These are phyloP conservation scores for Silene coronaria DNA, from an alignment of 179 eudicot species.

Conservation along the genomic window DNA sequence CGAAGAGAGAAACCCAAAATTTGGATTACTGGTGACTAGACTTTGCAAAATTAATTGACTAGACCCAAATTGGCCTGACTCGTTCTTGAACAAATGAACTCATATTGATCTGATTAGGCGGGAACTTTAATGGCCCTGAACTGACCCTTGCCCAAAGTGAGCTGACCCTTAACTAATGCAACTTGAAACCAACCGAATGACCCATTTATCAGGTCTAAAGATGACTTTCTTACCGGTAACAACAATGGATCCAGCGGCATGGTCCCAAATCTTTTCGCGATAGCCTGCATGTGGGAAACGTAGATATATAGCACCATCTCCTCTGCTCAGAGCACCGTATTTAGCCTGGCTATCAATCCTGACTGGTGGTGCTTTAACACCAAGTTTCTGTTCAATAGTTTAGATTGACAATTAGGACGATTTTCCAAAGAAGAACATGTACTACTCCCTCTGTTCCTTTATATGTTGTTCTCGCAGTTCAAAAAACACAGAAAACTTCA, in stretches of 20 bases:
- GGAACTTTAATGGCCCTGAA: neutral
- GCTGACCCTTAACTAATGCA: neutral
- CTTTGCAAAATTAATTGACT: neutral
- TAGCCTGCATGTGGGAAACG: constrained; percentile 94
- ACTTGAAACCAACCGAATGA: no score
- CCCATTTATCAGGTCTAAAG: neutral
- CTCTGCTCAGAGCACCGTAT: constrained; percentile 92
- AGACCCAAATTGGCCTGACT: neutral
- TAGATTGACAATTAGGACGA: constrained; percentile 4
- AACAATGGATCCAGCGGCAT: constrained; percentile 92
- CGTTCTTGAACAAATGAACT: neutral
- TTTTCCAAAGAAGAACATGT: neutral
- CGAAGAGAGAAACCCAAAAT: neutral
- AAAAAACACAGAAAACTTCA: neutral
- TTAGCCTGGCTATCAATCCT: constrained; percentile 99
- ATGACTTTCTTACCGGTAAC: constrained; percentile 55
- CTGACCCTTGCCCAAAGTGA: neutral
- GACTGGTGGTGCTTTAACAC: constrained; percentile 95
- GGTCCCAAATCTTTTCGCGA: constrained; percentile 97
- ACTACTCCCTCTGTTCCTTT: neutral
- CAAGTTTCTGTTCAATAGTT: constrained; percentile 57
- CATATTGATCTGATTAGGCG: neutral
- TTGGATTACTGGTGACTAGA: neutral
- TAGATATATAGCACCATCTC: constrained; percentile 95
- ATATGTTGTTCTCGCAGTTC: neutral